Evolutionary conservation across 2,329 filamentous ascomycete genomes (phyloP).

Genomic region (Curvularia eragrostidis): DNA sequence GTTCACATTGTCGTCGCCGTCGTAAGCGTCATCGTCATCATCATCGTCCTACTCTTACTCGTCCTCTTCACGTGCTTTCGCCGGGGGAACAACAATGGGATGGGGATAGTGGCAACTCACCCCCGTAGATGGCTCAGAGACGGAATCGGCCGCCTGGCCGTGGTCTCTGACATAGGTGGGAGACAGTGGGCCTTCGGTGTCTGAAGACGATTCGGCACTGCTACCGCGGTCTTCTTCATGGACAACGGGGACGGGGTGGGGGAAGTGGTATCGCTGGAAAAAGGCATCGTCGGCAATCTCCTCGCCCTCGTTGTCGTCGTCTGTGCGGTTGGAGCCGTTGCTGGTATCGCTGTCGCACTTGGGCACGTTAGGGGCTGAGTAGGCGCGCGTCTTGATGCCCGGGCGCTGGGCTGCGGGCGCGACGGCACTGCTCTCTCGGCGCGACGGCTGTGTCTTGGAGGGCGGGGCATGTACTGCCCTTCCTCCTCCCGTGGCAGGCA

Average conservation of each 20-base stretch:
- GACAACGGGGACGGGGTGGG: slow-evolving; percentile 27
- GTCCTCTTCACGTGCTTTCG: not conserved
- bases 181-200: slow-evolving; percentile 50
- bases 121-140: slow-evolving; percentile 30
- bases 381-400: slow-evolving; percentile 45
- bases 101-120: slow-evolving; percentile 30
- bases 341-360: slow-evolving; percentile 31
- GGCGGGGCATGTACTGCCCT: slow-evolving; percentile 19
- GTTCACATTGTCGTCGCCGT: not conserved
- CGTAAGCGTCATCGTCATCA: not conserved
- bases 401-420: slow-evolving; percentile 24
- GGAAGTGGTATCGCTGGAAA: slow-evolving; percentile 52
- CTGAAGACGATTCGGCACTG: slow-evolving; percentile 42
- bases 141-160: slow-evolving; percentile 27
- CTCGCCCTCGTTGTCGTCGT: slow-evolving; percentile 65
- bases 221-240: slow-evolving; percentile 27
- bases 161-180: slow-evolving; percentile 43
- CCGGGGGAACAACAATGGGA: not conserved
- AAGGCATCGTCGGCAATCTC: slow-evolving; percentile 51
- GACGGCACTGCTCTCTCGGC: slow-evolving; percentile 25
- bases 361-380: slow-evolving; percentile 47
- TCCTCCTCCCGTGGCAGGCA: slow-evolving; percentile 29
- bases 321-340: slow-evolving; percentile 45
- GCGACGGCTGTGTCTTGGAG: slow-evolving; percentile 32
- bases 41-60: not conserved